Conservation (phyloP, 2,329 filamentous ascomycete genomes). For the Colletotrichum sp. region DNA sequence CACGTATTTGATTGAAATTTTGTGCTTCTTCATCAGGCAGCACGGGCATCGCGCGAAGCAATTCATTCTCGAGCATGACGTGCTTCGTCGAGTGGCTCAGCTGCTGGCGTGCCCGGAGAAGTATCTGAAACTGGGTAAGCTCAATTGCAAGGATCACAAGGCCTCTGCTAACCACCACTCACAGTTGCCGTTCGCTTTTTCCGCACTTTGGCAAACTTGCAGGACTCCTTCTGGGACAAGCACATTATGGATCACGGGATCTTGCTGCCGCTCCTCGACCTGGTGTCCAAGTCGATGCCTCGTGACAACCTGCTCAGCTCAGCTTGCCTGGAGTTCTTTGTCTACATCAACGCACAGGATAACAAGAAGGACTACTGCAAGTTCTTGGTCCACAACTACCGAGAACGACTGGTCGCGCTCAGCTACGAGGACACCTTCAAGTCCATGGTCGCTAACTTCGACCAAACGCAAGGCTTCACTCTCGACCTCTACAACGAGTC, state of each 20-base stretch:
- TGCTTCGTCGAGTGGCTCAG: conserved; percentile 81
- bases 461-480: conserved; percentile 75
- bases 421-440: conserved; percentile 88
- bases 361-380: conserved; percentile 81
- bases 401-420: conserved; percentile 76
- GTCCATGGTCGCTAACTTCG: conserved; percentile 76
- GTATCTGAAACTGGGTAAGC: conserved; percentile 85
- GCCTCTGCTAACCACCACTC: not conserved
- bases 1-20: conserved; percentile 87
- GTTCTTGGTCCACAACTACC: conserved; percentile 84
- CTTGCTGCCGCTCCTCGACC: conserved; percentile 83
- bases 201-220: conserved; percentile 81
- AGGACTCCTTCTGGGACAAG: conserved; percentile 90
- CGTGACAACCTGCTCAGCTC: conserved; percentile 94
- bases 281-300: conserved; percentile 85
- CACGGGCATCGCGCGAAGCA: conserved; percentile 87
- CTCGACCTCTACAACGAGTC: conserved; percentile 77
- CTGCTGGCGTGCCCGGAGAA: conserved; percentile 86
- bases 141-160: not conserved
- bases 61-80: conserved; percentile 81
- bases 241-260: conserved; percentile 83
- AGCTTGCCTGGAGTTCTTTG: conserved; percentile 91
- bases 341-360: conserved; percentile 79
- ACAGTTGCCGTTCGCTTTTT: conserved; percentile 91
- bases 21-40: conserved; percentile 92